Base-by-base conservation (phyloP, 345 rosid genomes). In the Boechera retrofracta region DNA sequence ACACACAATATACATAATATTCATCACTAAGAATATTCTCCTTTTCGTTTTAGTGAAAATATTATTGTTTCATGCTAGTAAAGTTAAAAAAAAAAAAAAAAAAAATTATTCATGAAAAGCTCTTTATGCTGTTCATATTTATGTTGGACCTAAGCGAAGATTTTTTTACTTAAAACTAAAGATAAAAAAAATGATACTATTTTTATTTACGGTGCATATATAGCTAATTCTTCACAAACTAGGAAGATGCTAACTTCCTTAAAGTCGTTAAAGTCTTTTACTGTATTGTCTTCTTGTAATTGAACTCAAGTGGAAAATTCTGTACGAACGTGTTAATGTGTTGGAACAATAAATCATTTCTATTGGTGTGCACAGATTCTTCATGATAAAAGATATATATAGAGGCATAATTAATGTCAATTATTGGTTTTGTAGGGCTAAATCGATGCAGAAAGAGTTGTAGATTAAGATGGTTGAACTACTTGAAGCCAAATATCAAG, bases 371-470 rank as follows among this genome's bases (percentile, higher is more conserved):
- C 54, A 12, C 21, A 53, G 70, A 53, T 73, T 53, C 70, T 49
- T 52, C 3, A 7, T 41, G 71, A 73, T 73, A 53, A 24, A 24
- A 16, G 21, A 10, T 8, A 10, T 4, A 49, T 7, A 4, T 36
- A 4, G 49, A 51, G 29, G 24, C 10, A 7, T 32, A 9, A 24
- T 2, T 53, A 11, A 10, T 10, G 16, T 26, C 32, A 45, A 57
- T 13, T 31, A 42, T 64, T 45, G 76, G 26, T 28, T 59, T 45
- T 55, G 51, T 67, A 88, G 92, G 92, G 24, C 67, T 88, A 64
- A 87, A 86, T n/a, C 82, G 89, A 21, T 88, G 92, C 70, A 79
- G 92, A 18, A 88, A 88, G 56, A 86, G 92, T 64, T 88, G 92
- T 59, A 75, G 89, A 77, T 57, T 88, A 47, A 78, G 92, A 75